Evolutionary conservation across 768 basidiomycete genomes (phyloP).

Genomic region (Crassisporium funariophilum): DNA sequence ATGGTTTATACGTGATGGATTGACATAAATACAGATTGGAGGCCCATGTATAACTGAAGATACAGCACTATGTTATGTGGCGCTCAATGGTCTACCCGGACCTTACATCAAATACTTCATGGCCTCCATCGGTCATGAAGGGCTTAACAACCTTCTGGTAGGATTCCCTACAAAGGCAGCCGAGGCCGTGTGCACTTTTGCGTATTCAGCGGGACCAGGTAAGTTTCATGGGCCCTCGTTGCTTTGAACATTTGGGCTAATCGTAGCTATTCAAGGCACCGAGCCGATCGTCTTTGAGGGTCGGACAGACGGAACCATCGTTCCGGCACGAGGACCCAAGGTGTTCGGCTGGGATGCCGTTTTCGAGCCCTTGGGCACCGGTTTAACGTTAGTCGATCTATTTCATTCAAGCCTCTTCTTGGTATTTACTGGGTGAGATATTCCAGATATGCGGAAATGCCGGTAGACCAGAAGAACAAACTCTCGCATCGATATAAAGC

Average conservation of each 20-base stretch:
- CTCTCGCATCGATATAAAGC: constrained; percentile 77
- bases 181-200: constrained; percentile 94
- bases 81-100: constrained; percentile 89
- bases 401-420: neutral
- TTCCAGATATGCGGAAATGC: constrained; percentile 77
- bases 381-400: constrained; percentile 66
- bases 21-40: constrained; percentile 29
- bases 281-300: constrained; percentile 83
- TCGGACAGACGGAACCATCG: constrained; percentile 85
- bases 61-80: constrained; percentile 90
- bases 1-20: neutral
- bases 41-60: constrained; percentile 79
- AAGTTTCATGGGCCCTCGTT: neutral
- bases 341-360: constrained; percentile 92
- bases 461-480: constrained; percentile 63
- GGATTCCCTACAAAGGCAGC: constrained; percentile 80
- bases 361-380: constrained; percentile 76
- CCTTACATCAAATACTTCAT: constrained; percentile 98
- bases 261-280: constrained; percentile 33
- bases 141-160: constrained; percentile 81
- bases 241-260: neutral
- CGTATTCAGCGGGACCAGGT: constrained; percentile 85
- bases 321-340: constrained; percentile 75
- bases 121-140: constrained; percentile 80
- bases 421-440: constrained; percentile 2